phyloP scores from a whole-genome alignment of 495 filamentous ascomycete species.

The Hyaloscypha finlandica region DNA sequence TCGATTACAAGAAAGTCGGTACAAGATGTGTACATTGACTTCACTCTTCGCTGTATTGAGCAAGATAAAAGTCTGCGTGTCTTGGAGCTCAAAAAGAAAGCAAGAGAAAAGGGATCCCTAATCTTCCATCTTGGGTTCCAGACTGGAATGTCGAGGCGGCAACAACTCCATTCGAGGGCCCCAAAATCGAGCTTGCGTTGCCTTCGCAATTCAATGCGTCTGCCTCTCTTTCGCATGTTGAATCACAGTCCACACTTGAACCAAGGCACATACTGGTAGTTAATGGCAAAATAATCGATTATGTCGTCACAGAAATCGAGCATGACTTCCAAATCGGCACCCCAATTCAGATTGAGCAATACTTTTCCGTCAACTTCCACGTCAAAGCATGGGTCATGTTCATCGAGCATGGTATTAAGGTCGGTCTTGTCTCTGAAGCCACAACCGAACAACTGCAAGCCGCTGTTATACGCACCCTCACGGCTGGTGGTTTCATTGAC shows the following conservation, averaged over 20 bases:
- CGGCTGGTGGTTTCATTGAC: background rate
- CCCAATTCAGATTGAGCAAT: conserved; percentile 8
- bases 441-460: conserved; percentile 5
- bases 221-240: background rate
- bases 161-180: background rate
- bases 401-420: background rate
- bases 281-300: background rate
- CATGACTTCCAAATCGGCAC: conserved; percentile 10
- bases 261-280: background rate
- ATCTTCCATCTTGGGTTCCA: conserved; percentile 11
- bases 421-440: background rate
- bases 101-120: background rate
- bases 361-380: conserved; percentile 4
- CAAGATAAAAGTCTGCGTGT: background rate
- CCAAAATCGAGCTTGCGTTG: background rate
- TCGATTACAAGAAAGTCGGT: background rate
- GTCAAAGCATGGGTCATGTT: background rate
- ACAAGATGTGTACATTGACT: background rate
- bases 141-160: conserved; percentile 4
- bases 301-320: background rate
- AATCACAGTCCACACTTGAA: background rate
- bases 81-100: conserved; percentile 4
- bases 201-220: background rate
- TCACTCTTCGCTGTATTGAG: conserved; percentile 8
- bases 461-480: background rate